A percentile compares a stretch with the other conserved stretches of the same genome.
phyloP scores from a whole-genome alignment of 2,329 filamentous ascomycete species.

The Lasiodiplodia sp. region DNA sequence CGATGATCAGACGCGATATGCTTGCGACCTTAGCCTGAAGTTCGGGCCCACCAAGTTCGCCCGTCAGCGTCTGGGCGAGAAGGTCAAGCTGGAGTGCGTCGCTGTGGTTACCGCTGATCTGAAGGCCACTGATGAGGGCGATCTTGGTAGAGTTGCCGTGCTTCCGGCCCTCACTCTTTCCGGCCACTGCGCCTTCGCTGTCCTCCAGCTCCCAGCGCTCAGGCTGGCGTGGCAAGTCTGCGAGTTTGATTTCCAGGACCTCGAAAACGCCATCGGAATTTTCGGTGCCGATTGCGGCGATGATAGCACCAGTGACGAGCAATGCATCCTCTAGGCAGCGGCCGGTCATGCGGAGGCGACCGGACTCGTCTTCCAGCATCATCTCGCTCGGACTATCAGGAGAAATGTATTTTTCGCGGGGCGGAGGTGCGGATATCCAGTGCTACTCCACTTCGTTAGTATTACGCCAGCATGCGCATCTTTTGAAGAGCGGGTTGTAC shows the following conservation, averaged over 20 bases:
- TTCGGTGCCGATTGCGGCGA: conserved; percentile 94
- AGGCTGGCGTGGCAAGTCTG: conserved; percentile 84
- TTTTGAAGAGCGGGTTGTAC: conserved; percentile 51
- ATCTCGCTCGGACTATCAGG: conserved; percentile 65
- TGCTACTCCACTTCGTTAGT: conserved; percentile 61
- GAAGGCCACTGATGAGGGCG: conserved; percentile 87
- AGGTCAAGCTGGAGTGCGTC: conserved; percentile 79
- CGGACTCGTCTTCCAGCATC: conserved; percentile 96
- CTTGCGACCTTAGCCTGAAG: conserved; percentile 64
- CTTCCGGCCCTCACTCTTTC: conserved; percentile 32
- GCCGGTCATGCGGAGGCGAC: conserved; percentile 81
- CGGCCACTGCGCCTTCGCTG: conserved; percentile 5
- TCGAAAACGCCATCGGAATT: conserved; percentile 92
- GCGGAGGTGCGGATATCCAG: conserved; percentile 85
- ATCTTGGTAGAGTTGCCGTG: conserved; percentile 68
- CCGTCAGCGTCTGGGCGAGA: conserved; percentile 85
- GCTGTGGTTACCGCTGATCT: conserved; percentile 78
- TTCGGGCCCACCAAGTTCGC: conserved; percentile 72
- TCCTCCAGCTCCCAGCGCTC: conserved; percentile 77
- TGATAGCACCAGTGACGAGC: conserved; percentile 90
- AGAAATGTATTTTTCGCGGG: conserved; percentile 77
- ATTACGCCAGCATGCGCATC: neutral
- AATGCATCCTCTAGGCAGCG: conserved; percentile 70
- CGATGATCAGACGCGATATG: conserved; percentile 88
- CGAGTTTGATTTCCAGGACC: conserved; percentile 86